These are phyloP conservation scores for Fallopia convolvulus DNA, from an alignment of 148 eudicot species.

Conservation along the genomic window DNA sequence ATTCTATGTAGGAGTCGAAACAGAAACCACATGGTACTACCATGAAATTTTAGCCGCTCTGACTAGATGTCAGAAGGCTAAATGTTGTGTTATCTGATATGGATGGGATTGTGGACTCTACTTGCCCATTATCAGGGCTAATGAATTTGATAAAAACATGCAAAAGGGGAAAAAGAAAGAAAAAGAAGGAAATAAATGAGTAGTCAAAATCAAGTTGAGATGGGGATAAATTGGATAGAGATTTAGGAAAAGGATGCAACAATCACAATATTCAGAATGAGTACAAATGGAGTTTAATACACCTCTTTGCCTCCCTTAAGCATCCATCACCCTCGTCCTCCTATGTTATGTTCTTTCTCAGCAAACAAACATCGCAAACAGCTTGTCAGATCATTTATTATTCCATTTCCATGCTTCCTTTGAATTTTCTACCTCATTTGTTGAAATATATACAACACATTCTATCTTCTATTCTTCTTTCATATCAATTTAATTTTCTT, in stretches of 20 bases:
- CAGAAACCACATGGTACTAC: no score
- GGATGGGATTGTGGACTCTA: neutral
- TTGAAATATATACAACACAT: neutral
- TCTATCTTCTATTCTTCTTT: no score
- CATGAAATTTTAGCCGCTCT: no score
- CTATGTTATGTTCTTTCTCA: neutral
- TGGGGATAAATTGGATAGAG: neutral
- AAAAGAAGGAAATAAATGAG: neutral
- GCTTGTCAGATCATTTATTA: neutral
- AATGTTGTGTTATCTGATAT: no score
- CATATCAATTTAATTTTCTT: neutral
- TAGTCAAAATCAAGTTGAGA: constrained; percentile 8
- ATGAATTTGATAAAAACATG: neutral
- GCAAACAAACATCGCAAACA: neutral
- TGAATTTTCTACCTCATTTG: neutral
- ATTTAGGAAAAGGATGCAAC: constrained; percentile 11
- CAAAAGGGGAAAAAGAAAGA: neutral
- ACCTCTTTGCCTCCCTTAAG: neutral
- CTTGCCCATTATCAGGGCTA: neutral
- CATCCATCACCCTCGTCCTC: constrained; percentile 7
- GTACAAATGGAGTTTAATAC: constrained; percentile 7
- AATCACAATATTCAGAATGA: neutral
- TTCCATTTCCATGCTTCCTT: constrained; percentile 1
- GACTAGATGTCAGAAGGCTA: no score
- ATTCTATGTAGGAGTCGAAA: no score